Percentiles rank a stretch among this genome's conserved stretches.
phyloP scores from a whole-genome alignment of 306 rosid species.

The Pterocarpus santalinus region DNA sequence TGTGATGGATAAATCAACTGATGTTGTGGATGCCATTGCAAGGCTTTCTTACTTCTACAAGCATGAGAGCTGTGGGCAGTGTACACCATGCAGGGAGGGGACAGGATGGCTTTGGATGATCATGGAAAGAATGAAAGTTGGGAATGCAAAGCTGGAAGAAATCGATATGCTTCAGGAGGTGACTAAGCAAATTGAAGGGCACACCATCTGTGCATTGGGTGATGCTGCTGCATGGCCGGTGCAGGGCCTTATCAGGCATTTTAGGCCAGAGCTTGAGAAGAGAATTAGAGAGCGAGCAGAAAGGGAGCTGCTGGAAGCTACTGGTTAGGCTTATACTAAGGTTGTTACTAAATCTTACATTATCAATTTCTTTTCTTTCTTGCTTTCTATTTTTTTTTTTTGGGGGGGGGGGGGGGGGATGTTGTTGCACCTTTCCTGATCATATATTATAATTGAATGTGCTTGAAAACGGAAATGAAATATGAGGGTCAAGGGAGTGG shows the following conservation, averaged over 20 bases:
- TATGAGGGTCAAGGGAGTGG: neutral
- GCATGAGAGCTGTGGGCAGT: constrained; percentile 99
- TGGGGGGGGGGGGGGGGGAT: neutral
- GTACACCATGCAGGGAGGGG: constrained; percentile 99
- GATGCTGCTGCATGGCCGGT: constrained; percentile 99
- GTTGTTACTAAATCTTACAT: constrained; percentile 49
- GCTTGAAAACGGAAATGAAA: constrained; percentile 28
- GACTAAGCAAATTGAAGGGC: constrained; percentile 98
- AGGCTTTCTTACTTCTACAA: constrained; percentile 99
- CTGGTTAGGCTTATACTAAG: constrained; percentile 68
- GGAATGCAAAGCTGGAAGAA: constrained; percentile 97
- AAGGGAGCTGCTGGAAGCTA: constrained; percentile 86
- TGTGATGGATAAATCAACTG: constrained; percentile 98
- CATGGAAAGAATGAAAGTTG: constrained; percentile 98
- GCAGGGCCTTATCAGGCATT: constrained; percentile 98
- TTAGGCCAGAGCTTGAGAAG: constrained; percentile 99
- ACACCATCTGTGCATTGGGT: constrained; percentile 97
- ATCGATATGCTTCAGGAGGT: constrained; percentile 99
- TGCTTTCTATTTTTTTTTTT: neutral
- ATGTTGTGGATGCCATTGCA: constrained; percentile 97
- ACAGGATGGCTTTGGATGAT: constrained; percentile 99
- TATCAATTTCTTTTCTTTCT: constrained; percentile 14
- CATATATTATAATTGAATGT: neutral
- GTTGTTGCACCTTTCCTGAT: constrained; percentile 30
- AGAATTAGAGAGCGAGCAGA: constrained; percentile 91